Evolutionary conservation across 2,329 filamentous ascomycete species (phyloP), one percentile per base, ranked within the genome.

Genomic region (Xylariaceae sp.): DNA sequence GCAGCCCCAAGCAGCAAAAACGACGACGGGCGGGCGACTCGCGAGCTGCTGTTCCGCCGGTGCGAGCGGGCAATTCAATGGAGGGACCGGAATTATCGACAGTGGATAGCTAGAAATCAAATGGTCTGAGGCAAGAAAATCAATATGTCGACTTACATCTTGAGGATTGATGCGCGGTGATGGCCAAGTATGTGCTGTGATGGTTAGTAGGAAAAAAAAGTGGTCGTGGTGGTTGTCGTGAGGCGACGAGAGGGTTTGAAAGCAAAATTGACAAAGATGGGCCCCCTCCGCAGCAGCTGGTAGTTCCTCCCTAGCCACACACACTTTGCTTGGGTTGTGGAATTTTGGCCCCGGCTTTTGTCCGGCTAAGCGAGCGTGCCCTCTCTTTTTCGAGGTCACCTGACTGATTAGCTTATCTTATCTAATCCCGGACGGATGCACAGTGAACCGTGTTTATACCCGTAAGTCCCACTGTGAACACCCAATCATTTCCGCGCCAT

Each of bases 301-400:
- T 41, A 37, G 8, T 34, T 35, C 41, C 17, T 11, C 34, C 4
- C 56, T 47, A 34, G 53, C 23, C 53, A 30, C 59, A 59, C 59
- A 59, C 58, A 57, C 52, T 51, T 53, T 69, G 23, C 39, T 54
- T 23, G 47, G 47, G 51, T 59, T 61, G 61, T 61, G 59, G 62
- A 67, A 66, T 61, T 67, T 59, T 61, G 48, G 59, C 58, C 60
- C 64, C 65, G 60, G 64, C 60, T 64, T 69, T 67, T 63, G 59
- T 59, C 60, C 62, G 59, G 61, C 64, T 71, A 71, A 71, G 69
- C 69, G 69, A 71, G 68, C 63, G 50, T 69, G 67, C 66, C 65
- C 64, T 66, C 50, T 48, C 18, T 30, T 30, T 30, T n/a, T 2
- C 4, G 13, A 35, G 49, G 55, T 70, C 68, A 70, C 67, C 57